Evolutionary conservation across 306 rosid species (phyloP).

Genomic region (Prunus padus): DNA sequence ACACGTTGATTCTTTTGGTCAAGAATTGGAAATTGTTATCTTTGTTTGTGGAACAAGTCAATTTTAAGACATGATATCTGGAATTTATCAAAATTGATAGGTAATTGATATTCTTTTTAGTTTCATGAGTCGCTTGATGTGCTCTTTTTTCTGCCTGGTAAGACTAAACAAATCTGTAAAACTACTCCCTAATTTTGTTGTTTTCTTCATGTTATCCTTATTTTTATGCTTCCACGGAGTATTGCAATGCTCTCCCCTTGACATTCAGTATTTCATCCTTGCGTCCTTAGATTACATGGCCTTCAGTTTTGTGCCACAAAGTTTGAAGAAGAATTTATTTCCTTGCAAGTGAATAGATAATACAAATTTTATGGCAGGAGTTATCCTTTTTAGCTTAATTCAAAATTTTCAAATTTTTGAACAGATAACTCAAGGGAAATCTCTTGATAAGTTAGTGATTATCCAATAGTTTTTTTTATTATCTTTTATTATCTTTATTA

Average conservation of each 20-base stretch:
- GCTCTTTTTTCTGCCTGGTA: background rate
- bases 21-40: background rate
- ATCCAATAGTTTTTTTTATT: too few relatives aligned
- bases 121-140: background rate
- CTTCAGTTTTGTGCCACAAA: slow-evolving; percentile 10
- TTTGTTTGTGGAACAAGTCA: background rate
- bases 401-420: too few relatives aligned
- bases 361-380: too few relatives aligned
- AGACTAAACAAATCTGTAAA: background rate
- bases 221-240: background rate
- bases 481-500: too few relatives aligned
- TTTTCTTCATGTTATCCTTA: background rate
- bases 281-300: background rate
- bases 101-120: background rate
- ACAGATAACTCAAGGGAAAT: too few relatives aligned
- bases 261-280: background rate
- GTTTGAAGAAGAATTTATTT: too few relatives aligned
- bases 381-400: too few relatives aligned
- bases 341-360: too few relatives aligned
- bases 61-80: background rate
- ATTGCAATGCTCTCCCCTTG: background rate
- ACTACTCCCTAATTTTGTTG: background rate
- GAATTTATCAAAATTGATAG: background rate
- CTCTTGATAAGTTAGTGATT: too few relatives aligned
- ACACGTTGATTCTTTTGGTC: background rate